A percentile compares a stretch with the other conserved stretches of the same genome.
Conservation (phyloP, 306 rosid genomes). For the Prunus mume region DNA sequence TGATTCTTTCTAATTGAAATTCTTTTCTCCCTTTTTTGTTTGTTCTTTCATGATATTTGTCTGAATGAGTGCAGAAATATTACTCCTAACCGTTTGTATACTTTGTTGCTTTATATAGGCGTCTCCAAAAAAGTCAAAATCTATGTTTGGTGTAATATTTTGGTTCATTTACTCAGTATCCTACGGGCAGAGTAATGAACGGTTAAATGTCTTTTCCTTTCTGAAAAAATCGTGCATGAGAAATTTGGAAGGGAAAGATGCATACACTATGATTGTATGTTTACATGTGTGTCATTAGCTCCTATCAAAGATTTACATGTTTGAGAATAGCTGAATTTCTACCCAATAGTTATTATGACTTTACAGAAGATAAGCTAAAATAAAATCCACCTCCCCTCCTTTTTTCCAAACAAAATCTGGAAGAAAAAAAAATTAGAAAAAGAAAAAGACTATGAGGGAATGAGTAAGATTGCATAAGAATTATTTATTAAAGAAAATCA, state of each 20-base stretch:
- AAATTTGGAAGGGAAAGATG: constrained; percentile 2
- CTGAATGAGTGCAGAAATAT: neutral
- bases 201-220: neutral
- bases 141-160: neutral
- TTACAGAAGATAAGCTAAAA: constrained; percentile 7
- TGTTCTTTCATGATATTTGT: constrained; percentile 18
- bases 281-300: constrained; percentile 4
- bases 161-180: neutral
- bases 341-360: constrained; percentile 10
- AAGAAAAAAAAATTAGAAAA: neutral
- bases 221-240: neutral
- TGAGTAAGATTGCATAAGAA: constrained; percentile 2
- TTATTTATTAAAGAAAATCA: neutral
- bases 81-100: neutral
- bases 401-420: neutral
- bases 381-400: neutral
- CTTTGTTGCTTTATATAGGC: neutral
- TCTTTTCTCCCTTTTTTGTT: neutral
- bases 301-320: constrained; percentile 25
- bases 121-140: neutral
- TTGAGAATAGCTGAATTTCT: constrained; percentile 25
- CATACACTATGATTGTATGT: neutral
- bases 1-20: constrained; percentile 54
- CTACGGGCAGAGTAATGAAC: neutral
- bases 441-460: constrained; percentile 2